These are phyloP conservation scores for Chaetoceros tenuissimus DNA, from an alignment of 108 stramenopile species.

Conservation along the genomic window DNA sequence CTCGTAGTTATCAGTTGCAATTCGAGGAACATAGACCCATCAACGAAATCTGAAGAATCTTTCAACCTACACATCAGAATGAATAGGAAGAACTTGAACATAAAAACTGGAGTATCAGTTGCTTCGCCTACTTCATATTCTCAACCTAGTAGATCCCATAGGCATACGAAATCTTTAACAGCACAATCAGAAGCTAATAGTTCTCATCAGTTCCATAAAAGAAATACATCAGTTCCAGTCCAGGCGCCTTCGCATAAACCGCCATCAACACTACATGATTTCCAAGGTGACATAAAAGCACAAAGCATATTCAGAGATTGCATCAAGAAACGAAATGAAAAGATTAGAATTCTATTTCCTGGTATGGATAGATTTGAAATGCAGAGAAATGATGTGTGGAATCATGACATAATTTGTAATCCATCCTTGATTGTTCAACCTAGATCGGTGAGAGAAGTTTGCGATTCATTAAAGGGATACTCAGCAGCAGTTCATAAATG, in stretches of 20 bases:
- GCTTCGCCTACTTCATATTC: too few relatives aligned
- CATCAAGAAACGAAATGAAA: not conserved
- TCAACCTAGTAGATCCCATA: too few relatives aligned
- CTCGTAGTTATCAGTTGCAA: too few relatives aligned
- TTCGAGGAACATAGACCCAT: too few relatives aligned
- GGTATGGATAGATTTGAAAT: conserved; percentile 2
- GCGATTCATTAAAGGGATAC: not conserved
- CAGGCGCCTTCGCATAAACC: not conserved
- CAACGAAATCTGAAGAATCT: too few relatives aligned
- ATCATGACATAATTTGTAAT: conserved; percentile 1
- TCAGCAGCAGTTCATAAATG: not conserved
- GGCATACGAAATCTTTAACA: too few relatives aligned
- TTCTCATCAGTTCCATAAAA: not conserved
- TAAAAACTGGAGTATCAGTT: too few relatives aligned
- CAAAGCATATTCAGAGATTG: not conserved
- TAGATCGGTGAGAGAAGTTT: not conserved
- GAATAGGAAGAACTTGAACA: too few relatives aligned
- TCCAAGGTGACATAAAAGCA: not conserved
- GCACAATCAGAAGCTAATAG: too few relatives aligned
- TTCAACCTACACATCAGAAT: too few relatives aligned
- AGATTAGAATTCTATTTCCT: conserved; percentile 2
- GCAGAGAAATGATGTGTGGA: conserved; percentile 4
- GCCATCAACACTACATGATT: not conserved
- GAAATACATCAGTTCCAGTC: not conserved
- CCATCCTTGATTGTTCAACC: conserved; percentile 4